phyloP scores from a whole-genome alignment of 2,329 filamentous ascomycete genomes.

The Fusarium sp. region DNA sequence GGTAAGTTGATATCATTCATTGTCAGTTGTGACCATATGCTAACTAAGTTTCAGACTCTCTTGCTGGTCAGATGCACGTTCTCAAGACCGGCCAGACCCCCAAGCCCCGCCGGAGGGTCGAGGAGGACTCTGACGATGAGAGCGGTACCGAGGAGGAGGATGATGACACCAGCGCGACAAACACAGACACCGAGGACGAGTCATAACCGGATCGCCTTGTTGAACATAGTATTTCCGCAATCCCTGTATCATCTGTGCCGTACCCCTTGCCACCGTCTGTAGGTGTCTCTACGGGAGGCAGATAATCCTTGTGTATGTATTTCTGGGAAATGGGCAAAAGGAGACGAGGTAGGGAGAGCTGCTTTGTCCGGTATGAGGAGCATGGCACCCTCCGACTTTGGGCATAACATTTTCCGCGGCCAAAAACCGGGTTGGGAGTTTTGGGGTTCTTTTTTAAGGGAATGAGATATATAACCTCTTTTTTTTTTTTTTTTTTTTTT shows the following conservation, averaged over 20 bases:
- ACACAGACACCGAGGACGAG: slow-evolving; percentile 75
- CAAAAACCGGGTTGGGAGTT: slow-evolving; percentile 34
- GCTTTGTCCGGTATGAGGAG: not conserved
- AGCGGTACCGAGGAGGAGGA: slow-evolving; percentile 81
- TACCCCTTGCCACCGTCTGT: not conserved
- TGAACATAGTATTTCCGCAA: slow-evolving; percentile 14
- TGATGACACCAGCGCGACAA: slow-evolving; percentile 74
- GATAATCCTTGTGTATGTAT: slow-evolving; percentile 27
- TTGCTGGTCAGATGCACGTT: slow-evolving; percentile 91
- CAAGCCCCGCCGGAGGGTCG: slow-evolving; percentile 67
- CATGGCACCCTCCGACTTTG: slow-evolving; percentile 21
- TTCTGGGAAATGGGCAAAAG: slow-evolving; percentile 16
- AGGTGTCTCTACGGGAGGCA: slow-evolving; percentile 10
- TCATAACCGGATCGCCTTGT: slow-evolving; percentile 50
- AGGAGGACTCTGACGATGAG: slow-evolving; percentile 79
- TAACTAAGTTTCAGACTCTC: slow-evolving; percentile 72
- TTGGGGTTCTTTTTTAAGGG: slow-evolving; percentile 21
- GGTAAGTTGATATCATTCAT: slow-evolving; percentile 67
- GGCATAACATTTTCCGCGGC: slow-evolving; percentile 23
- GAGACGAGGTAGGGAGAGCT: not conserved
- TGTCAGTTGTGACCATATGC: slow-evolving; percentile 6
- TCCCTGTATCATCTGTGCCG: slow-evolving; percentile 4
- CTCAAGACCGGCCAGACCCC: slow-evolving; percentile 78
- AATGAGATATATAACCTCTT: slow-evolving; percentile 18
- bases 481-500: slow-evolving; percentile 4